Evolutionary conservation across 306 rosid genomes (phyloP).

Genomic region (Adenanthera pavonina): DNA sequence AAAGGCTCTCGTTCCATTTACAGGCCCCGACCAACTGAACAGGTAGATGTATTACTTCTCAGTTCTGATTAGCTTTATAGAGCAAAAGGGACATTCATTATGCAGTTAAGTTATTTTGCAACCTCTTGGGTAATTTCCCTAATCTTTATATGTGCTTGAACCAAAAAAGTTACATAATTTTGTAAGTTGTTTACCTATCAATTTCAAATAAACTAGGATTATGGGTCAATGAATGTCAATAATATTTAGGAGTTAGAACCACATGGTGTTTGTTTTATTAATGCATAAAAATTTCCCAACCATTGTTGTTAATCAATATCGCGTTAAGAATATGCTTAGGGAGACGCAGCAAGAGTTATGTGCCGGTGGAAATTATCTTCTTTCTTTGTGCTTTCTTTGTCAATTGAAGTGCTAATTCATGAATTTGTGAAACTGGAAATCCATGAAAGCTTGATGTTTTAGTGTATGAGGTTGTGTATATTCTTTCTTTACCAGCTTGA

Average conservation of each 20-base stretch:
- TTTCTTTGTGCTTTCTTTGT: conserved; percentile 32
- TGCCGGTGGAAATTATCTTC: conserved; percentile 18
- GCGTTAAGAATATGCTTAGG: background rate
- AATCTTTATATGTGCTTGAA: conserved; percentile 28
- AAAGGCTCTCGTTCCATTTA: conserved; percentile 74
- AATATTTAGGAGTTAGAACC: background rate
- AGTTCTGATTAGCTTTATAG: conserved; percentile 21
- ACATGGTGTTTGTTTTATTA: conserved; percentile 8
- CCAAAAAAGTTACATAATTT: conserved; percentile 22
- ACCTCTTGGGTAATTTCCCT: conserved; percentile 3
- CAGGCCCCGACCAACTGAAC: conserved; percentile 82
- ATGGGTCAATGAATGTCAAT: conserved; percentile 5
- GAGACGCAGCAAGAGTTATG: conserved; percentile 28
- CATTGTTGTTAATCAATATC: conserved; percentile 26
- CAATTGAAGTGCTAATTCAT: conserved; percentile 13
- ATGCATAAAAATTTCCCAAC: background rate
- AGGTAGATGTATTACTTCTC: conserved; percentile 59
- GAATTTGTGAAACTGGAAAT: conserved; percentile 16
- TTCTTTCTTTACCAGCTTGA: conserved; percentile 16
- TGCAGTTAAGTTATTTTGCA: background rate
- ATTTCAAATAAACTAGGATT: conserved; percentile 31
- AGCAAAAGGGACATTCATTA: background rate
- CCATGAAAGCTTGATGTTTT: conserved; percentile 26
- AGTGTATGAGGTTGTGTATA: background rate
- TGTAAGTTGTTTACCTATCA: conserved; percentile 9